Base-by-base conservation (phyloP, 2,329 filamentous ascomycete species). In the Alternaria gaisen region DNA sequence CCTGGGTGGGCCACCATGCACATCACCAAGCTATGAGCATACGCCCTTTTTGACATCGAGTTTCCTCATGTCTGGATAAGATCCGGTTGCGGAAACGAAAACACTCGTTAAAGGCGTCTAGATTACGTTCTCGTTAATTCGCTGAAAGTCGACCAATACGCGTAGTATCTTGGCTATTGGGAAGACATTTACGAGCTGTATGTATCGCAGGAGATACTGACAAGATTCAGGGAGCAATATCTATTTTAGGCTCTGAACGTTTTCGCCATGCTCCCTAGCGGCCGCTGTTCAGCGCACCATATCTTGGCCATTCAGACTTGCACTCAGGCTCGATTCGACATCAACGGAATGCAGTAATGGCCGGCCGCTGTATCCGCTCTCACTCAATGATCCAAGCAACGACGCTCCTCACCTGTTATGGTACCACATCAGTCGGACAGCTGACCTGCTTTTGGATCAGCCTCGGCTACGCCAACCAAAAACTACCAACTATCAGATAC, bases 371-470 rank as follows among this genome's bases (percentile, higher is more conserved):
- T 41, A 38, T 40, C 20, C 40, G 26, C 40, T 36, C 28, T 9
- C 22, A 18, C 9, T 34, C n/a, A 28, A 30, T 1, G 32, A 41
- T 16, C 7, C 26, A 44, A n/a, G 36, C 32, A 44, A 30, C 10
- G 30, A 26, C n/a, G 10, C 20, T 10, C 22, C 32, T 9, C 11
- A 10, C 12, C 10, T 22, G 26, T 38, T 9, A 26, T 41, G 41
- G 34, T 28, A 46, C 40, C 26, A 26, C 40, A 18, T 28, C 26
- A 12, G 22, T n/a, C 14, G 16, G 6, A 28, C 14, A 11, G 32
- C 53, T 52, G 32, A 52, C 26, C 36, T 36, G 40, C 42, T 55
- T 60, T 24, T 12, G 34, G 14, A 16, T 28, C 41, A 9, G 16
- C 32, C 18, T 7, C 36, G 16, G 9, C n/a, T 16, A 51, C 26